Evolutionary conservation across 1,284 basidiomycete genomes (phyloP), one percentile per base, ranked within the genome.

Genomic region (Papiliotrema fonsecae): DNA sequence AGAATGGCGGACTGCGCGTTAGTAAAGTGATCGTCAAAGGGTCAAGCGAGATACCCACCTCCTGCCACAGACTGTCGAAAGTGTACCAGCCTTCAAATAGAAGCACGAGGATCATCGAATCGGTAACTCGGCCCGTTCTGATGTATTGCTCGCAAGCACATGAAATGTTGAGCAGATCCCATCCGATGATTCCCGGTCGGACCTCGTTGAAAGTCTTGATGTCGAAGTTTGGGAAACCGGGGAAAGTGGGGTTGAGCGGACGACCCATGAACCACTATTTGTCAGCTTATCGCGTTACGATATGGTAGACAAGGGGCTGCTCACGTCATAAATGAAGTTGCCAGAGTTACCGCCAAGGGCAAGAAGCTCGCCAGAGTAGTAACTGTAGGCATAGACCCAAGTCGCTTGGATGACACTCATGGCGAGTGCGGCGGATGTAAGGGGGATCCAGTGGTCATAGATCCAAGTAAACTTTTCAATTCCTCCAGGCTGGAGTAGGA

Each of bases 171-270:
- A 94, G 79, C 49, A 99, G 79, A 27, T 84, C 77, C 96, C 94
- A 99, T 19, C 97, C 82, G 57, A 98, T 96, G 48, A 99, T 81
- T 13, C 94, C 96, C 0, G 94, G 96, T 30, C 96, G 83, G 31
- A 94, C 82, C 65, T 97, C 92, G 65, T 91, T 97, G 82, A 98
- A 98, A 0, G 86, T 87, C 74, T 99, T 99, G 80, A 98, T 81
- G 69, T 98, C 96, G 53, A 97, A 87, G 13, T 80, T 82, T 27
- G 78, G 72, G 37, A 67, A 61, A 19, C 60, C 58, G 22, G 73
- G 70, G 42, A 65, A 55, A 2, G 83, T 83, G 0, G 96, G 94
- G 75, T 98, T 98, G 45, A 98, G 78, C 65, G 93, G 88, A 47
- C 96, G 87, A 25, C 96, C 96, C 59, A 98, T 93, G 77, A 84